Conservation (phyloP, 371 early-diverging fungal genomes). For the Haplosporangium sp. region DNA sequence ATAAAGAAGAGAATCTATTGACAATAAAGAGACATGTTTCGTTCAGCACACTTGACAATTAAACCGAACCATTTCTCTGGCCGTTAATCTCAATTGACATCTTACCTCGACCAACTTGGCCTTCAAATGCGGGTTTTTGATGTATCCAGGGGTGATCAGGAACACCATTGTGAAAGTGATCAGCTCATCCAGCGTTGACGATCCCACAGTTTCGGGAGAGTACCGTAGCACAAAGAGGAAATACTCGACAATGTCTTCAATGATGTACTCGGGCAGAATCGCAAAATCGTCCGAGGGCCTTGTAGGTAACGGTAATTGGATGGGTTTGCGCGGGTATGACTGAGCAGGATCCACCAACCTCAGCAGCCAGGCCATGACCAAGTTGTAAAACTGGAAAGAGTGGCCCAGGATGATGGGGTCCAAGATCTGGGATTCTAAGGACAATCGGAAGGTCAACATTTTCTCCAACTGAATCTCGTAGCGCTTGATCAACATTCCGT, state of each 20-base stretch:
- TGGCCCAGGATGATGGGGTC: slow-evolving; percentile 73
- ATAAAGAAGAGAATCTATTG: slow-evolving; percentile 79
- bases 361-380: slow-evolving; percentile 86
- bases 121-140: slow-evolving; percentile 96
- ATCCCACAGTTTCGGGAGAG: slow-evolving; percentile 68
- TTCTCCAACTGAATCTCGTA: slow-evolving; percentile 63
- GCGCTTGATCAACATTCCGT: slow-evolving; percentile 65
- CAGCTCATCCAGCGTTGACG: slow-evolving; percentile 74
- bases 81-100: slow-evolving; percentile 8
- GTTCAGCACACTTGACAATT: too few species aligned
- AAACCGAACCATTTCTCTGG: too few species aligned
- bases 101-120: slow-evolving; percentile 91
- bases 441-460: slow-evolving; percentile 73
- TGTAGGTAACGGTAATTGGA: slow-evolving; percentile 63
- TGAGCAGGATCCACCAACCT: slow-evolving; percentile 67
- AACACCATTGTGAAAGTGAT: slow-evolving; percentile 85
- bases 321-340: slow-evolving; percentile 59
- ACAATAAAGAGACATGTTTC: too few species aligned
- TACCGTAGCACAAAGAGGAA: slow-evolving; percentile 74
- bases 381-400: slow-evolving; percentile 79
- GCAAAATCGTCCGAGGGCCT: slow-evolving; percentile 71
- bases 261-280: slow-evolving; percentile 92
- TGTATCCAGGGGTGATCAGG: slow-evolving; percentile 76
- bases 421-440: slow-evolving; percentile 81
- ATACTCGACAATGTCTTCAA: slow-evolving; percentile 88